Conservation (phyloP, 148 eudicot species). For the Amaranthus palmeri region DNA sequence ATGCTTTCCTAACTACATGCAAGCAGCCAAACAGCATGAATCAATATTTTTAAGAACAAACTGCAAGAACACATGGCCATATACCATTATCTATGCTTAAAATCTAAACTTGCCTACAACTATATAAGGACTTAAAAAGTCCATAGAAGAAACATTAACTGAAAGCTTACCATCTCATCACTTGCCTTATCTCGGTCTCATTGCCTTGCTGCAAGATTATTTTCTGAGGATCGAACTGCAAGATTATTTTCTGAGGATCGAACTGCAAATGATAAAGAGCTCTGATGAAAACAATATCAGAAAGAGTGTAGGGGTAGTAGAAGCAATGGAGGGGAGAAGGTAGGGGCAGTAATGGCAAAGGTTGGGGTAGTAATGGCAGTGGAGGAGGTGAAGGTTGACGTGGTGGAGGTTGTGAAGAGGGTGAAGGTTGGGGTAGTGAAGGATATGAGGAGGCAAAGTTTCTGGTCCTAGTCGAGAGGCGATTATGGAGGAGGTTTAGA, state of each 20-base stretch:
- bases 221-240: slow-evolving; percentile 9
- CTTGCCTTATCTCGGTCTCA: slow-evolving; percentile 18
- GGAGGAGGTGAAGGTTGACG: slow-evolving; percentile 7
- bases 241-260: slow-evolving; percentile 7
- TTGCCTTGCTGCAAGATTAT: slow-evolving; percentile 17
- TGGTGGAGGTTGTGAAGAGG: not conserved
- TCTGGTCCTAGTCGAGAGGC: not conserved
- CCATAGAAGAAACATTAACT: not conserved
- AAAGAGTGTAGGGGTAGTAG: not conserved
- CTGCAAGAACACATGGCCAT: not conserved
- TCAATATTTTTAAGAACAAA: slow-evolving; percentile 12
- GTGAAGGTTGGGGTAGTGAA: slow-evolving; percentile 9
- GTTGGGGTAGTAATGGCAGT: slow-evolving; percentile 7
- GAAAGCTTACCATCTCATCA: slow-evolving; percentile 16
- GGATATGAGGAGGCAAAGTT: slow-evolving; percentile 2
- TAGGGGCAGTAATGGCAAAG: not conserved
- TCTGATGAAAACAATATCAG: not conserved
- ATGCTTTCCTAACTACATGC: slow-evolving; percentile 15
- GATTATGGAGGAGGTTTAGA: not conserved
- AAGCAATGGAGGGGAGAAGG: not conserved
- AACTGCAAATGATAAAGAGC: not conserved
- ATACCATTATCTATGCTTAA: not conserved
- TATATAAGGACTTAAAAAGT: slow-evolving; percentile 12
- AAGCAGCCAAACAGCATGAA: slow-evolving; percentile 22
- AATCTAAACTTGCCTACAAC: not conserved